A percentile compares a stretch with the other conserved stretches of the same genome.
phyloP scores from a whole-genome alignment of 2,329 filamentous ascomycete species.

The Beauveria asiatica region DNA sequence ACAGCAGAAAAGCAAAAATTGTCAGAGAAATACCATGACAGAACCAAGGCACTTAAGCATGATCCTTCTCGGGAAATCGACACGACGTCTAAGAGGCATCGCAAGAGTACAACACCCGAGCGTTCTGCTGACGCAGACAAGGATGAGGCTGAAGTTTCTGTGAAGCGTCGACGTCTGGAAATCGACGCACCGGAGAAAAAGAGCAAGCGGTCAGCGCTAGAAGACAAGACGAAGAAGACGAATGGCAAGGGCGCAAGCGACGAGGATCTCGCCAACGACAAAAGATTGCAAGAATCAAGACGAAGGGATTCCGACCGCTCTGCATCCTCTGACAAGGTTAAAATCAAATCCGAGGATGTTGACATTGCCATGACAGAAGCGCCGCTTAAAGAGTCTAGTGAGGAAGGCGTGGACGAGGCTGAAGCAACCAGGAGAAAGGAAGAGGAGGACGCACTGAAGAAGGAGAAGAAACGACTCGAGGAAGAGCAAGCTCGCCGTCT shows the following conservation, averaged over 20 bases:
- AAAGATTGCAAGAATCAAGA: slow-evolving; percentile 28
- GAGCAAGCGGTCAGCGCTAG: slow-evolving; percentile 32
- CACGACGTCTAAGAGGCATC: slow-evolving; percentile 46
- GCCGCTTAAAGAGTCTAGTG: slow-evolving; percentile 21
- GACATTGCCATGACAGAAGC: slow-evolving; percentile 50
- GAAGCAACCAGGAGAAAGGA: slow-evolving; percentile 18
- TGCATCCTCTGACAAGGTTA: slow-evolving; percentile 39
- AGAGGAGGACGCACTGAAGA: slow-evolving; percentile 22
- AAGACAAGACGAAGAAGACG: slow-evolving; percentile 34
- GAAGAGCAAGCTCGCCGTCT: slow-evolving; percentile 16
- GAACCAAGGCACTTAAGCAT: slow-evolving; percentile 51
- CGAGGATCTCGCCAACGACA: slow-evolving; percentile 24
- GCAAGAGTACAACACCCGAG: slow-evolving; percentile 51
- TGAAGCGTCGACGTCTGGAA: slow-evolving; percentile 51
- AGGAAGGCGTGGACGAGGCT: slow-evolving; percentile 24
- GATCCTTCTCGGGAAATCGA: slow-evolving; percentile 54
- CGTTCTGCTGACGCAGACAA: slow-evolving; percentile 42
- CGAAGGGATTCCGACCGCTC: slow-evolving; percentile 35
- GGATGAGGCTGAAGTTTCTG: slow-evolving; percentile 41
- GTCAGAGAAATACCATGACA: slow-evolving; percentile 49
- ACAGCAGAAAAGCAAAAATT: slow-evolving; percentile 36
- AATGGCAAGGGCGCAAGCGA: slow-evolving; percentile 35
- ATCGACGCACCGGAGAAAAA: slow-evolving; percentile 42
- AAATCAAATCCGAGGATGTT: slow-evolving; percentile 48
- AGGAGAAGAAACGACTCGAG: slow-evolving; percentile 11